Evolutionary conservation across 2,329 filamentous ascomycete genomes (phyloP).

Genomic region (Diplodia corticola): DNA sequence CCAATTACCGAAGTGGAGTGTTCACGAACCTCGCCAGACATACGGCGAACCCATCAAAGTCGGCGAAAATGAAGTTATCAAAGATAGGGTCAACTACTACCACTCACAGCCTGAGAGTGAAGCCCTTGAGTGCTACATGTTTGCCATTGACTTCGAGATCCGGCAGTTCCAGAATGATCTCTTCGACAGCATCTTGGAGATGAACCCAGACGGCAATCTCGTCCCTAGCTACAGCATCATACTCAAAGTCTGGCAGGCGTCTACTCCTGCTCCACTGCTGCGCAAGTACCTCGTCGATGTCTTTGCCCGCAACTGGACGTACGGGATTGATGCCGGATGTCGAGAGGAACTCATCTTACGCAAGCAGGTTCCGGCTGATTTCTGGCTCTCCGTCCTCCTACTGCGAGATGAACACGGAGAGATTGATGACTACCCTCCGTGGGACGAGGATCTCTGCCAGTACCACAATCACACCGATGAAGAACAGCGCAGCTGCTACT

Average conservation of each 20-base stretch:
- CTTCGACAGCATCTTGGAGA: constrained; percentile 13
- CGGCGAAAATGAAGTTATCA: neutral
- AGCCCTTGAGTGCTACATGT: constrained; percentile 13
- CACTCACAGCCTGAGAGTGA: neutral
- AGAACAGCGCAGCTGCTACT: neutral
- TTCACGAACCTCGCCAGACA: neutral
- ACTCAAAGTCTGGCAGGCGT: neutral
- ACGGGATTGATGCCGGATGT: neutral
- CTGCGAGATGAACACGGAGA: neutral
- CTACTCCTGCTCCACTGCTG: neutral
- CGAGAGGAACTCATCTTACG: constrained; percentile 5
- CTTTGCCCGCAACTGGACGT: constrained; percentile 2
- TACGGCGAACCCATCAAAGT: neutral
- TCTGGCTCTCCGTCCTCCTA: constrained; percentile 1
- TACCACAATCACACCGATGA: neutral
- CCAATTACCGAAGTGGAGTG: neutral
- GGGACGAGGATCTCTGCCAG: constrained; percentile 7
- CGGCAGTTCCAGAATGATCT: constrained; percentile 10
- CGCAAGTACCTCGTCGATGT: constrained; percentile 6
- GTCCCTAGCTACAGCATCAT: constrained; percentile 13
- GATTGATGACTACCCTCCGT: neutral
- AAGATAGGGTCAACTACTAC: neutral
- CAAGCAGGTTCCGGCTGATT: neutral
- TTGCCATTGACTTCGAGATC: neutral
- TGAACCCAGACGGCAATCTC: neutral